Evolutionary conservation across 2,329 filamentous ascomycete species (phyloP), one percentile per base, ranked within the genome.

Genomic region (Pyrenophora graminea): DNA sequence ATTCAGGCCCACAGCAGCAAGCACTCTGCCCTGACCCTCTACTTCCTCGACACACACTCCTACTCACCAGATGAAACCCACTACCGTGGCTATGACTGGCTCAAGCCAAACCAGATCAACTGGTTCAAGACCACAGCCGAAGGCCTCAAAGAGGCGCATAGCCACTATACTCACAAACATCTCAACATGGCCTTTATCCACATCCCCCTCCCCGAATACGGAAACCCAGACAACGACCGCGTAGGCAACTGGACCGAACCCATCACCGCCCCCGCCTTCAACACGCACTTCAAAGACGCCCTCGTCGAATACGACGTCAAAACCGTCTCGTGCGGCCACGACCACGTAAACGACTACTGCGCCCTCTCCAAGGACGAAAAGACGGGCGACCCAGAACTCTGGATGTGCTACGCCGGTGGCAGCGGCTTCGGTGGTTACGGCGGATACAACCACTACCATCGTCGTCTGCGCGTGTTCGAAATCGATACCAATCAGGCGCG

Each of bases 371-470:
- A 70, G 41, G 62, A 69, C 7, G 85, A 82, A 1, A 73, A 78
- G 3, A 74, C 65, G 0, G 63, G 64, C 34, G 64, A 77, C 30
- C 73, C 79, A 25, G 76, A 87, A 25, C 77, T 97, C 2, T 99
- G 94, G 94, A 96, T 99, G 92, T 99, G 94, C 78, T 97, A 97
- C 73, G 93, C 87, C 7, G 94, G 94, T 27, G 94, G 89, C 21
- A 85, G 86, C 23, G 94, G 94, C 1, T 96, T 99, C 64, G 94
- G 94, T 48, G 94, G 94, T 0, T 99, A 99, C 70, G 94, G 89
- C 17, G 92, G 93, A 5, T 97, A 97, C 70, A 87, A 86, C 36
- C 88, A 88, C 3, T 97, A 89, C 70, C 82, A 92, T 66, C 88
- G 94, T 21, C 85, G 91, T 25, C 82, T 97, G 45, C 84, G 94